Evolutionary conservation across 164 flowering plant genomes (phyloP).

Genomic region (Sextonia rubra): DNA sequence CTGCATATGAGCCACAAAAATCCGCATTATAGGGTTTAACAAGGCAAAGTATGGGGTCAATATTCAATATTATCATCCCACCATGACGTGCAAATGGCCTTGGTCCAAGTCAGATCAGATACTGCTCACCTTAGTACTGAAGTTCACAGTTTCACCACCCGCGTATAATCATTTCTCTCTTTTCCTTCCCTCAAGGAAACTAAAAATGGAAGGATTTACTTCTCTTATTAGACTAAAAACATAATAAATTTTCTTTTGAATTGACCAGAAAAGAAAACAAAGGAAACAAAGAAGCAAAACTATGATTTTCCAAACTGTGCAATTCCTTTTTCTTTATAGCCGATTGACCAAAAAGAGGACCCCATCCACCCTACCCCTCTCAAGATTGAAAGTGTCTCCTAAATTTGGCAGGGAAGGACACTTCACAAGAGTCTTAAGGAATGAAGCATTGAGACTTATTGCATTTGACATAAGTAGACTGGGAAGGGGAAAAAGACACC

Average conservation of each 20-base stretch:
- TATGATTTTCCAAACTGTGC: constrained; percentile 3
- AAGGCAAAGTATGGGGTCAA: neutral
- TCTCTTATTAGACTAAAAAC: neutral
- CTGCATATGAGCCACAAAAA: neutral
- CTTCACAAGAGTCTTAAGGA: constrained; percentile 7
- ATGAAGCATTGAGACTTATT: constrained; percentile 25
- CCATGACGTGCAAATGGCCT: neutral
- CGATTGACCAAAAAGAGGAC: neutral
- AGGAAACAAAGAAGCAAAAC: neutral
- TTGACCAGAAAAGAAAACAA: neutral
- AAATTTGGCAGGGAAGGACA: constrained; percentile 1
- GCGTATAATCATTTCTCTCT: neutral
- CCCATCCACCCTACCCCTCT: neutral
- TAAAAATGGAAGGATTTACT: neutral
- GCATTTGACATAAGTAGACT: constrained; percentile 24
- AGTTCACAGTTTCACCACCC: too few species aligned
- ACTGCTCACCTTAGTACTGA: too few species aligned
- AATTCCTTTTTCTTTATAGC: constrained; percentile 6
- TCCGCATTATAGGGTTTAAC: neutral
- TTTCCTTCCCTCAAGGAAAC: neutral
- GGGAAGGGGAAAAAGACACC: constrained; percentile 21
- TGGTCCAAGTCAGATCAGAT: too few species aligned
- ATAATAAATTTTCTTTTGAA: neutral
- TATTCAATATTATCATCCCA: neutral
- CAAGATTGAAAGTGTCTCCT: neutral